Evolutionary conservation across 2,329 filamentous ascomycete species (phyloP), one percentile per base, ranked within the genome.

Genomic region (Beauveria caledonica): DNA sequence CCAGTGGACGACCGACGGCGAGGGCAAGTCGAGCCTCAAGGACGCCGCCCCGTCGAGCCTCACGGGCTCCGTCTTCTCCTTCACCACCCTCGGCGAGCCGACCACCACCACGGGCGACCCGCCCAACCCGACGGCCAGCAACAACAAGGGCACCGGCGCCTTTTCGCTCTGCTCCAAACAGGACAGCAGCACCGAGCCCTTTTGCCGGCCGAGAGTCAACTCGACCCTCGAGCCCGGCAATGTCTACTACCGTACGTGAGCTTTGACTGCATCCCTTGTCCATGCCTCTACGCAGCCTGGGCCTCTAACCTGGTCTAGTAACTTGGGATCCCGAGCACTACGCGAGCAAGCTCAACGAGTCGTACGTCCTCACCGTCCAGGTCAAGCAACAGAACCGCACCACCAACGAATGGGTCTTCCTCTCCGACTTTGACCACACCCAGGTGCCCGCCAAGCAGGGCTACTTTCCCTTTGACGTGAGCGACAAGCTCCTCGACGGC

Each of bases 271-370:
- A 36, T 15, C 0, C 3, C 33, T 36, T 23, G 5, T 23, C 17
- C 17, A n/a, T 10, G 11, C 10, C 48, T 39, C 19, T 17, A 13
- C 5, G 19, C 27, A 17, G 19, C 23, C 19, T 17, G 15, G 15
- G 3, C 25, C 11, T n/a, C 19, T 42, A 42, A 54, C 39, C 3
- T 27, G 40, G 17, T 49, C 8, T 51, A 84, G 82, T 85, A 58
- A 83, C 80, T 29, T 85, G 82, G 81, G 81, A 85, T 64, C 73
- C 80, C 25, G 71, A 75, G 55, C 80, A 74, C 70, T 83, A 81
- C 72, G 73, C 73, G 66, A 70, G 73, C 60, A 74, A 76, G 65
- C 72, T 62, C 50, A 56, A 56, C 50, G 57, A 60, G 50, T 49
- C 55, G 63, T 73, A 73, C 64, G 57, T 65, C 29, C 70, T 71